A percentile compares a stretch with the other conserved stretches of the same genome.
phyloP scores from a whole-genome alignment of 2,329 filamentous ascomycete species.

The Aureobasidium sp. region DNA sequence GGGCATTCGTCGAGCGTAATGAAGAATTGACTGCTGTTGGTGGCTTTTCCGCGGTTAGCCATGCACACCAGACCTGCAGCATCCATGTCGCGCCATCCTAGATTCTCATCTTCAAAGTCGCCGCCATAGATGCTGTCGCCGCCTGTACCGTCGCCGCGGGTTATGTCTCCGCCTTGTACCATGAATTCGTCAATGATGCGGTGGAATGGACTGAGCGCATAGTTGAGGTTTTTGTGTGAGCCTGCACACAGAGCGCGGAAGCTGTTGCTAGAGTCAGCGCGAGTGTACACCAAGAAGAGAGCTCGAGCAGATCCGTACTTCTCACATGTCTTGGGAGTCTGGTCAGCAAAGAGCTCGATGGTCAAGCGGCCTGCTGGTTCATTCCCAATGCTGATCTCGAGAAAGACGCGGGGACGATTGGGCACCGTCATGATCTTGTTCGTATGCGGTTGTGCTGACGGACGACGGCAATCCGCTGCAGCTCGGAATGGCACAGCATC shows the following conservation, averaged over 20 bases:
- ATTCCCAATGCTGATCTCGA: constrained; percentile 36
- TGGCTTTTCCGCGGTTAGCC: constrained; percentile 35
- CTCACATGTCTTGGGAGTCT: constrained; percentile 40
- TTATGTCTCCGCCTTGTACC: constrained; percentile 39
- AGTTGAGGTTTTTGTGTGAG: constrained; percentile 32
- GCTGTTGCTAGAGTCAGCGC: constrained; percentile 25
- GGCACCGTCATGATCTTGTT: neutral
- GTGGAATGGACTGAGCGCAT: constrained; percentile 34
- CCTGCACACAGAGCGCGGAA: constrained; percentile 40
- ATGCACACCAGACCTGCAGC: constrained; percentile 35
- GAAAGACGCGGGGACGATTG: constrained; percentile 34
- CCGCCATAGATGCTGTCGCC: constrained; percentile 34
- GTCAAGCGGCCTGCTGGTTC: constrained; percentile 37
- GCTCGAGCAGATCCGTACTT: constrained; percentile 36
- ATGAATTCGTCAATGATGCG: constrained; percentile 40
- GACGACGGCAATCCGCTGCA: neutral
- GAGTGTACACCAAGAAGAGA: neutral
- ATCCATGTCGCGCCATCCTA: constrained; percentile 36
- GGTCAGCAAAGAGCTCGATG: constrained; percentile 41
- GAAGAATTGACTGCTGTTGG: constrained; percentile 40
- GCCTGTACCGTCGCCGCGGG: constrained; percentile 35
- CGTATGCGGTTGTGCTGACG: neutral
- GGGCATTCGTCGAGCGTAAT: constrained; percentile 34
- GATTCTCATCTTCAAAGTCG: constrained; percentile 37
- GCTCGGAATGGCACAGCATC: neutral